These are phyloP conservation scores for Trypanosoma conorhini DNA, from an alignment of 208 protist genomes.

Conservation along the genomic window DNA sequence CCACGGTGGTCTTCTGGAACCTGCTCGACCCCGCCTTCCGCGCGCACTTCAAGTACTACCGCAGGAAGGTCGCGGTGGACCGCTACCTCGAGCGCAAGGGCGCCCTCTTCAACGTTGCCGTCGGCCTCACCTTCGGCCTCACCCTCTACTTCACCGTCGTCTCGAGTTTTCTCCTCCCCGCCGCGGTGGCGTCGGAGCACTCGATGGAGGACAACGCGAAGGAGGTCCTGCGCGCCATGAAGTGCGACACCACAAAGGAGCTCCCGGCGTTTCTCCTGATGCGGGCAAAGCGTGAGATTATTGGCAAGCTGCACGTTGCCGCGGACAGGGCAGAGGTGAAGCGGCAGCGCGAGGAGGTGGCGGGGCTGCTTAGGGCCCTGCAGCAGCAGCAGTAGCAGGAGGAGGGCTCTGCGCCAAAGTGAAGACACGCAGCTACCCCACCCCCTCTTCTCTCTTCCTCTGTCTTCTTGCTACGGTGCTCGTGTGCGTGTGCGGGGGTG, in stretches of 20 bases:
- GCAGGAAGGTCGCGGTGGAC: constrained; percentile 66
- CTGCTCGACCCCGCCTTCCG: constrained; percentile 71
- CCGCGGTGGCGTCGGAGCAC: constrained; percentile 39
- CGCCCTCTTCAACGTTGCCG: constrained; percentile 49
- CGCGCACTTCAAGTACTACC: constrained; percentile 71
- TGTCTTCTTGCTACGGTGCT: neutral
- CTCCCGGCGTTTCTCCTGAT: constrained; percentile 74
- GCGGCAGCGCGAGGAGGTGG: constrained; percentile 62
- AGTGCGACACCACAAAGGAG: constrained; percentile 63
- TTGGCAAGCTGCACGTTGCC: constrained; percentile 64
- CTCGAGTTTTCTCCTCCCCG: constrained; percentile 36
- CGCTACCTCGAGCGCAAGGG: constrained; percentile 70
- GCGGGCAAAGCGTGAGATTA: constrained; percentile 72
- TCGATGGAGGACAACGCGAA: constrained; percentile 66
- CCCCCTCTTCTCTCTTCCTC: neutral
- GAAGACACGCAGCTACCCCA: neutral
- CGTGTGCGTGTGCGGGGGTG: neutral
- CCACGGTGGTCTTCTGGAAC: constrained; percentile 80
- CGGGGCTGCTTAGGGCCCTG: constrained; percentile 34
- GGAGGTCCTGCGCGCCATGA: constrained; percentile 57
- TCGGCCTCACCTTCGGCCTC: constrained; percentile 62
- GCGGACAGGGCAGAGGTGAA: constrained; percentile 68
- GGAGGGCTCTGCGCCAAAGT: neutral
- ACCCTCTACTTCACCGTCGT: constrained; percentile 64
- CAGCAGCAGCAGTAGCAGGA: constrained; percentile 12